Conservation (phyloP, 2,329 filamentous ascomycete genomes). For the Davidsoniella virescens region DNA sequence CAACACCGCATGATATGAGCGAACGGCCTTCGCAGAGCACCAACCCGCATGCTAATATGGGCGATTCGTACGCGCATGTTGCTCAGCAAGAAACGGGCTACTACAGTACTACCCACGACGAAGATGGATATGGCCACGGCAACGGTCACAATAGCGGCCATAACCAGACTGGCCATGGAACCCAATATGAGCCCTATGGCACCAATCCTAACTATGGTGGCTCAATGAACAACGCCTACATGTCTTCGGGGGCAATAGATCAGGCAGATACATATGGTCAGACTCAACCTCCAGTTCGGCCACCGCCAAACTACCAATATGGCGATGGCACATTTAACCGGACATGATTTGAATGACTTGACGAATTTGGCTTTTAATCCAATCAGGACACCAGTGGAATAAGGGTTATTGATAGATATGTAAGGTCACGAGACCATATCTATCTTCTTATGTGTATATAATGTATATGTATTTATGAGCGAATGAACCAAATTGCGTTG, state of each 20-base stretch:
- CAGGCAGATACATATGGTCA: conserved; percentile 13
- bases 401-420: no score
- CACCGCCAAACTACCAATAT: conserved; percentile 19
- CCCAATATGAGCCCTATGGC: conserved; percentile 6
- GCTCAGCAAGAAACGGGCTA: background rate
- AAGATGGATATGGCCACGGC: background rate
- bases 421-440: background rate
- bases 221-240: conserved; percentile 16
- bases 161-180: background rate
- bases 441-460: background rate
- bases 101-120: background rate
- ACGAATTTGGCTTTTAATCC: background rate
- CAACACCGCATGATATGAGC: conserved; percentile 25
- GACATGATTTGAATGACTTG: background rate
- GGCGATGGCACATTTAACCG: conserved; percentile 24
- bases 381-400: no score
- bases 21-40: conserved; percentile 2
- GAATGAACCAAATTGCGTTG: background rate
- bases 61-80: conserved; percentile 7
- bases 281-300: background rate
- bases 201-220: conserved; percentile 15
- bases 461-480: background rate
- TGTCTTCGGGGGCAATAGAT: conserved; percentile 16
- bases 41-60: conserved; percentile 11
- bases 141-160: background rate